Evolutionary conservation across 2,329 filamentous ascomycete genomes (phyloP), one percentile per base, ranked within the genome.

Genomic region (Lasiodiplodia sp.): DNA sequence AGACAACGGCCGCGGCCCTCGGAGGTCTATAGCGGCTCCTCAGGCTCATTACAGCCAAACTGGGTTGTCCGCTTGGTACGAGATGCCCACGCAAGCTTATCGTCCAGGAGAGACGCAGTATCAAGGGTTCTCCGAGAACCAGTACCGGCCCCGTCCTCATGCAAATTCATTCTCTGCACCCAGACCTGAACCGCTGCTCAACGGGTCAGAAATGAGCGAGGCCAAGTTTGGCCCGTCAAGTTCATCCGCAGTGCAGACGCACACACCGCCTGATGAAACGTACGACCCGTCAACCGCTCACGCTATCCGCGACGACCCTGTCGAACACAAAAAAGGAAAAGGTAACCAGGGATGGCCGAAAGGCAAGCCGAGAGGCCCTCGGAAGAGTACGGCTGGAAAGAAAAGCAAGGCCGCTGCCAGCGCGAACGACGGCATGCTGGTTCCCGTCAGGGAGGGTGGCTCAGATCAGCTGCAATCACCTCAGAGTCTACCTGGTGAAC

Each of bases 271-370:
- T 4, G 79, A 81, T 62, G 79, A 82, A 49, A 64, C 67, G 21
- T 68, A 68, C 31, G 65, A 55, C 58, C 28, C 70, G 11, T 58
- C 69, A 28, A 63, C 70, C 58, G 72, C 70, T 44, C 69, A 72
- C 47, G 69, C 67, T 69, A 69, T 55, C 2, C 67, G 37, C 31
- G 71, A 72, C 40, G 56, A 47, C 37, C 56, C 57, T 69, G 14
- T 67, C 62, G 70, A 80, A 70, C 73, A 75, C n/a, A 70, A 73
- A 51, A 79, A 78, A 69, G 70, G 74, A 2, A 80, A 79, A 68
- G 77, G 76, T 68, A 74, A 77, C 68, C 78, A 82, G 69, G 80
- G 81, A 14, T 81, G 79, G 80, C 80, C 82, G 14, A 85, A 84
- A 72, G 82, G 81, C 44, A 84, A 84, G 70, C 78, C 82, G 16